Evolutionary conservation across 176 grass and related monocot genomes (phyloP).

Genomic region (Carex parvula): DNA sequence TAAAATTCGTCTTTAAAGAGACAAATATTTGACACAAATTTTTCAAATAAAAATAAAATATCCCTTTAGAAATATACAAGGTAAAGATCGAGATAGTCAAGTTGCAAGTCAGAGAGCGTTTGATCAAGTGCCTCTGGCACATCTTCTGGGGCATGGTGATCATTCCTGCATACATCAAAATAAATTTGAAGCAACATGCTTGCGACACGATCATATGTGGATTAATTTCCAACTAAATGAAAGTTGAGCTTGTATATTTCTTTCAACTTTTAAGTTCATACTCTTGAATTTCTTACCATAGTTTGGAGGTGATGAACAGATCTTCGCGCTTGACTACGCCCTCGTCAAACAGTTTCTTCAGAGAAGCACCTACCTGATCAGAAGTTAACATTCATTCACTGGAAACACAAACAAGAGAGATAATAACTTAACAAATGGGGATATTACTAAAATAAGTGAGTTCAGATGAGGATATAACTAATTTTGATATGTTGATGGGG

Average conservation of each 20-base stretch:
- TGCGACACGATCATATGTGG: not conserved
- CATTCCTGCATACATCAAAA: constrained; percentile 39
- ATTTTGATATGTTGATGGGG: too few species aligned
- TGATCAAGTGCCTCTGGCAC: constrained; percentile 51
- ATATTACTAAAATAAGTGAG: too few species aligned
- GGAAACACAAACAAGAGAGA: constrained; percentile 1
- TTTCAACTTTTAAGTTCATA: not conserved
- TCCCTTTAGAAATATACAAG: constrained; percentile 42
- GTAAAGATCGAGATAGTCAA: constrained; percentile 89
- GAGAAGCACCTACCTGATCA: constrained; percentile 60
- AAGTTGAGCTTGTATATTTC: not conserved
- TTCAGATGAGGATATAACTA: too few species aligned
- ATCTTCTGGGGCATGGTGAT: constrained; percentile 67
- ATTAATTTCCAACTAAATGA: not conserved
- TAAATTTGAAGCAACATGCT: not conserved
- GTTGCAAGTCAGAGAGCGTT: constrained; percentile 64
- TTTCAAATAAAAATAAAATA: too few species aligned
- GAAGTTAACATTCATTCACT: not conserved
- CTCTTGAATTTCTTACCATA: constrained; percentile 43
- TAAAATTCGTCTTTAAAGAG: not conserved
- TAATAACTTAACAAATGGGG: not conserved
- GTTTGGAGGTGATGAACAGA: constrained; percentile 85
- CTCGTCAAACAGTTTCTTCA: constrained; percentile 73
- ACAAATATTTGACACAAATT: not conserved
- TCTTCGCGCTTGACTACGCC: constrained; percentile 73